Evolutionary conservation across 345 rosid genomes (phyloP), one percentile per base, ranked within the genome.

Genomic region (Trapa incisa): DNA sequence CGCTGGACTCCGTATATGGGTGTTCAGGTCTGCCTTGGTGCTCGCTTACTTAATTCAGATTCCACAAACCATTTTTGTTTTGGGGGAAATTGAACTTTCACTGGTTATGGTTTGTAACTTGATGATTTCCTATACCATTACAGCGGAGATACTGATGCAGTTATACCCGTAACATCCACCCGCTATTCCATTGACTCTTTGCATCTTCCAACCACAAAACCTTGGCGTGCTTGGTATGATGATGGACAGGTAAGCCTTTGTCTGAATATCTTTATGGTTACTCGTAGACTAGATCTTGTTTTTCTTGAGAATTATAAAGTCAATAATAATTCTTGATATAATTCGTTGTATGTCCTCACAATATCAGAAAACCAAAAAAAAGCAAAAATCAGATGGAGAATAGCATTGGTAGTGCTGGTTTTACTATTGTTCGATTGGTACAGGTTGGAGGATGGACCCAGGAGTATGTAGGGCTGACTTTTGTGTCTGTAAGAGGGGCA

Each of bases 381-480:
- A 45, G 13, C 2, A 45, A 45, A 45, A 45, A 45, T 7, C 48
- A 45, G 48, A 45, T 13, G 2, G 2, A 6, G 11, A 45, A 45
- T 13, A 45, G 13, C 48, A 6, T 45, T 22, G 29, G 29, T 22
- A 22, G 29, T 22, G 29, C 29, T 22, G 29, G 29, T 22, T 22
- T 33, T n/a, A 14, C 38, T 9, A 64, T 29, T 1, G 37, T 42
- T 15, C 32, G 35, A 32, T 11, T 54, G 43, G 56, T 39, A 75
- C 86, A 92, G 98, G 98, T 93, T 16, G 98, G 96, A 64, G 97
- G 98, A 53, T 93, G 98, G 97, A 84, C 82, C 52, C 92, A 93
- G 75, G 94, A 88, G 73, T 93, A 88, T 22, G 88, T 70, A 3
- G 97, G 95, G 56, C 88, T 88, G 4, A 86, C 80, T 43, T 93